These are phyloP conservation scores for Colletotrichum eleusines DNA, from an alignment of 2,329 filamentous ascomycete species.

Conservation along the genomic window DNA sequence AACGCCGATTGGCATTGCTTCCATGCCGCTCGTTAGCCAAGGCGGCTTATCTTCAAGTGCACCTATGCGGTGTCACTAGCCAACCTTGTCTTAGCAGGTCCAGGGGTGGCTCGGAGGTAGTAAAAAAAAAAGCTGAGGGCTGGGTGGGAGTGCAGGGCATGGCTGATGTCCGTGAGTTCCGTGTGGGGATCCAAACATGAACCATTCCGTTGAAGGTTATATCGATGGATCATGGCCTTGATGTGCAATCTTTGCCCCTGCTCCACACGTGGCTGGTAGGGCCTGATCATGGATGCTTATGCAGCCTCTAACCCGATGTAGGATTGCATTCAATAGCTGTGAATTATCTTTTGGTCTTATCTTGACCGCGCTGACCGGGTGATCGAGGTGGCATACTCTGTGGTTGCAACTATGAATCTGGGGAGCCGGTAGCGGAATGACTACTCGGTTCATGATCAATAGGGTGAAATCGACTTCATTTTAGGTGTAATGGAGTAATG, in stretches of 20 bases:
- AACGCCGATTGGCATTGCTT: no score
- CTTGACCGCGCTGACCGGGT: slow-evolving; percentile 1
- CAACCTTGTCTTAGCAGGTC: background rate
- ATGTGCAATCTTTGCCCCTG: background rate
- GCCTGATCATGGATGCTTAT: no score
- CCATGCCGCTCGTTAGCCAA: background rate
- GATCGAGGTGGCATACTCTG: background rate
- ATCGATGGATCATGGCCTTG: background rate
- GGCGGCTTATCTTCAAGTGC: slow-evolving; percentile 19
- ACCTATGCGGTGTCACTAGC: background rate
- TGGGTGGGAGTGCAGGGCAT: background rate
- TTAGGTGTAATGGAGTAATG: no score
- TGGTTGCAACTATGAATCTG: background rate
- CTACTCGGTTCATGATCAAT: background rate
- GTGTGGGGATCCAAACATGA: background rate
- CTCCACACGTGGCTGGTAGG: background rate
- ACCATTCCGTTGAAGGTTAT: background rate
- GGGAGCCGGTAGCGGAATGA: no score
- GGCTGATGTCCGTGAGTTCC: background rate
- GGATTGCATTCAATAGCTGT: no score
- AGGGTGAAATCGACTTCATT: background rate
- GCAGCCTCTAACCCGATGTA: background rate
- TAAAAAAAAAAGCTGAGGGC: background rate
- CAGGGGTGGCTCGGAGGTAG: background rate
- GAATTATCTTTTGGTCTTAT: slow-evolving; percentile 17